phyloP scores from a whole-genome alignment of 805 yeast species.

The Yamadazyma laniorum region DNA sequence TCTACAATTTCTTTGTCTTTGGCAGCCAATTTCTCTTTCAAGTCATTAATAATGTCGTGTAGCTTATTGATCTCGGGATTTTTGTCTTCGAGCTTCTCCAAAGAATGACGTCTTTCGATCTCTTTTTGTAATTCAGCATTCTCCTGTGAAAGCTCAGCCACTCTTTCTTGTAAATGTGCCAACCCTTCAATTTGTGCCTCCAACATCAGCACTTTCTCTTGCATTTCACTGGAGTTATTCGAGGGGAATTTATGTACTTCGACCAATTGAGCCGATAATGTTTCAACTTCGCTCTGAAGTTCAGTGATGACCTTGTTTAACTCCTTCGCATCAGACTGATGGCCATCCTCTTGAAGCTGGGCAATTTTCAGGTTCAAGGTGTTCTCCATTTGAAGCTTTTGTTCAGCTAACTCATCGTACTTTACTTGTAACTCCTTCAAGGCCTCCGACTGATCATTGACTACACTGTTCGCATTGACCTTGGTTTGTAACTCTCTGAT shows the following conservation, averaged over 20 bases:
- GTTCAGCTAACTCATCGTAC: neutral
- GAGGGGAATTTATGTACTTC: constrained; percentile 12
- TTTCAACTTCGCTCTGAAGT: constrained; percentile 12
- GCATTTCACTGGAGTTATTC: constrained; percentile 1
- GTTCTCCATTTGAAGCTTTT: constrained; percentile 3
- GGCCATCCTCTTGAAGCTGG: constrained; percentile 4
- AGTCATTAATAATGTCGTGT: constrained; percentile 11
- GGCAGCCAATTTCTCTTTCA: constrained; percentile 17
- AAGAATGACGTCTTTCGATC: constrained; percentile 12
- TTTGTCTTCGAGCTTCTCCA: constrained; percentile 15
- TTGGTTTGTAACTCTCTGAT: constrained; percentile 33
- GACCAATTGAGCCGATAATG: constrained; percentile 9
- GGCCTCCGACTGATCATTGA: constrained; percentile 3
- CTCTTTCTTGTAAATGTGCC: constrained; percentile 2
- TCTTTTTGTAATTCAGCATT: constrained; percentile 11
- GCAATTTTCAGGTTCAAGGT: constrained; percentile 1
- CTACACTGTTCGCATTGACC: constrained; percentile 8
- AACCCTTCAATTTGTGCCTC: constrained; percentile 10
- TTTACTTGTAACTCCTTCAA: constrained; percentile 2
- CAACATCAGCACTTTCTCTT: constrained; percentile 3
- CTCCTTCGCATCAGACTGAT: constrained; percentile 2
- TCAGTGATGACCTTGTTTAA: constrained; percentile 6
- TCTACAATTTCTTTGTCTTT: constrained; percentile 9
- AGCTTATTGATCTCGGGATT: constrained; percentile 12
- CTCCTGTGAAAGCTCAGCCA: constrained; percentile 10